Base-by-base conservation (phyloP, 148 eudicot genomes). In the Heliamphora exappendiculata region DNA sequence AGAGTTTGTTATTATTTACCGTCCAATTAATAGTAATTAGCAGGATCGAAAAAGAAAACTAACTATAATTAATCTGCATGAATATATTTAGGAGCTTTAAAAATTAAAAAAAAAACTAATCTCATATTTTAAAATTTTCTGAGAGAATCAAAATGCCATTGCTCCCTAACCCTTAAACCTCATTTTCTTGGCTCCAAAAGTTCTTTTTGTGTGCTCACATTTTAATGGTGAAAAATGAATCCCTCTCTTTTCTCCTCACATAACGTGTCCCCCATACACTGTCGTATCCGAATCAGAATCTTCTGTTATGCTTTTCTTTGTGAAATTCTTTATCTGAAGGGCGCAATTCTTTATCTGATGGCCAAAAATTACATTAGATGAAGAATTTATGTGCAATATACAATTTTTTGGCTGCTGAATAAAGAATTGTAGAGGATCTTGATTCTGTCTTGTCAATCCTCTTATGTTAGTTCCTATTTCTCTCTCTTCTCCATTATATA, bases 401-500 rank as follows among this genome's bases (percentile, higher is more conserved):
- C n/a, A n/a, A n/a, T n/a, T n/a, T n/a, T n/a, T n/a, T n/a, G n/a
- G n/a, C n/a, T n/a, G n/a, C n/a, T n/a, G n/a, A n/a, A n/a, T n/a
- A n/a, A n/a, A n/a, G n/a, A n/a, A n/a, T n/a, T n/a, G n/a, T n/a
- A n/a, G n/a, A n/a, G n/a, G n/a, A n/a, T n/a, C n/a, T n/a, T n/a
- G 5, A 7, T 26, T 55, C 7, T 55, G 4, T 59, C 17, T 28
- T 12, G 34, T 28, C 64, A 9, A 33, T 19, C 4, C 31, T n/a
- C 31, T 41, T 24, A 10, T 10, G 16, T 47, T 39, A 14, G 1
- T 16, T 50, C 20, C 59, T 50, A 6, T 70, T 13, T 70, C 59
- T 71, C 19, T 71, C 60, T 71, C 44, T 31, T 20, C 44, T 19
- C 60, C 74, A 71, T 33, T 71, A 71, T 71, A 71, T 50, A 71